These are phyloP conservation scores for Citrullus colocynthis DNA, from an alignment of 306 rosid species.

Conservation along the genomic window DNA sequence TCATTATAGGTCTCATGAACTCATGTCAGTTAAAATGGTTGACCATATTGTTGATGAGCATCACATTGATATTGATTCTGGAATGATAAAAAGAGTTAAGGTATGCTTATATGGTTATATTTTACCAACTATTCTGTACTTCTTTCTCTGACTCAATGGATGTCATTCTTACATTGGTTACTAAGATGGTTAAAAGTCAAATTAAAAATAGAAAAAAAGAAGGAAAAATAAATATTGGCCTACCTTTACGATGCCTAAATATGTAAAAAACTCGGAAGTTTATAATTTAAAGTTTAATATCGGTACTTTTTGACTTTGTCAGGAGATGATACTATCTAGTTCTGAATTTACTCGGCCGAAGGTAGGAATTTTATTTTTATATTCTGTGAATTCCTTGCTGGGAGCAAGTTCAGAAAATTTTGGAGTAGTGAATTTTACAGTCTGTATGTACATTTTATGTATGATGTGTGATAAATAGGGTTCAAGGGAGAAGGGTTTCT, in stretches of 20 bases:
- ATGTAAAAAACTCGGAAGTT: not conserved
- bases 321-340: slow-evolving; percentile 94
- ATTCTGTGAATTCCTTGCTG: not conserved
- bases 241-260: not conserved
- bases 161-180: slow-evolving; percentile 4
- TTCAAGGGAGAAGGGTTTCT: slow-evolving; percentile 61
- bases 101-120: slow-evolving; percentile 15
- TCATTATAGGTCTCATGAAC: slow-evolving; percentile 68
- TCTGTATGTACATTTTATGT: not conserved
- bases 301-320: slow-evolving; percentile 15
- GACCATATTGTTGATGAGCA: slow-evolving; percentile 75
- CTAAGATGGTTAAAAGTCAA: not conserved
- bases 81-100: slow-evolving; percentile 65
- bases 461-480: slow-evolving; percentile 20
- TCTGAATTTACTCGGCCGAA: slow-evolving; percentile 47
- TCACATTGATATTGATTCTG: slow-evolving; percentile 53
- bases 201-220: not conserved
- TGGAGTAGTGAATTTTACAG: not conserved
- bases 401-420: not conserved
- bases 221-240: not conserved
- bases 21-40: slow-evolving; percentile 75
- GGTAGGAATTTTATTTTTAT: slow-evolving; percentile 17
- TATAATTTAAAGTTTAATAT: slow-evolving; percentile 3
- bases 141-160: not conserved
- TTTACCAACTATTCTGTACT: slow-evolving; percentile 7